A percentile compares a stretch with the other conserved stretches of the same genome.
phyloP scores from a whole-genome alignment of 78 protist species.

The Goniomonas avonlea region DNA sequence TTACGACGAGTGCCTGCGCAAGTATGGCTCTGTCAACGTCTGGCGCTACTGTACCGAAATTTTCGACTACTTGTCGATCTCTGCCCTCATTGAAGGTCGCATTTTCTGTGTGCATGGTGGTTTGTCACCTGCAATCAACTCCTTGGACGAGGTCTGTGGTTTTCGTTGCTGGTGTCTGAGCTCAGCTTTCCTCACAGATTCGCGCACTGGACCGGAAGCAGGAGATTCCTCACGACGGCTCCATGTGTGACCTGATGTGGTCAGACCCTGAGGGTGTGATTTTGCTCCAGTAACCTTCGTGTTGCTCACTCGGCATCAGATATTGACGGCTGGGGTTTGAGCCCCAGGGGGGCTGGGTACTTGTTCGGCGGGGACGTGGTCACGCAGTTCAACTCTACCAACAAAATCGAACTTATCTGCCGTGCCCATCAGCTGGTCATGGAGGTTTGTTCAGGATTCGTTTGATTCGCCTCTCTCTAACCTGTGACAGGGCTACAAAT shows the following conservation, averaged over 20 bases:
- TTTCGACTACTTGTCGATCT: too few species aligned
- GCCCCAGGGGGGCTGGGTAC: constrained; percentile 98
- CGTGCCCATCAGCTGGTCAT: too few species aligned
- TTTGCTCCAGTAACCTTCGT: too few species aligned
- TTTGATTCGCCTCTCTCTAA: too few species aligned
- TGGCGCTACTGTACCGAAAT: too few species aligned
- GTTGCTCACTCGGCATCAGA: too few species aligned
- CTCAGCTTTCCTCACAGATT: too few species aligned
- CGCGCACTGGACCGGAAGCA: constrained; percentile 89
- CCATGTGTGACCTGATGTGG: constrained; percentile 99
- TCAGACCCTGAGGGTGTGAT: constrained; percentile 95
- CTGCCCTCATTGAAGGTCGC: constrained; percentile 85
- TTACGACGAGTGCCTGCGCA: constrained; percentile 98
- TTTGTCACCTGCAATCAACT: constrained; percentile 85
- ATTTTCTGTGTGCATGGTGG: constrained; percentile 98
- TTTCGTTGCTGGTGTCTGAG: too few species aligned
- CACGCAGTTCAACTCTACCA: constrained; percentile 75
- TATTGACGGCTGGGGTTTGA: constrained; percentile 88
- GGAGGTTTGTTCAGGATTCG: too few species aligned
- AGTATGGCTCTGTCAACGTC: constrained; percentile 86
- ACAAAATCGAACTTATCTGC: constrained; percentile 79
- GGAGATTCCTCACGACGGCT: constrained; percentile 98
- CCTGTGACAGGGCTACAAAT: constrained; percentile 96
- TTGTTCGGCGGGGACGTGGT: constrained; percentile 95
- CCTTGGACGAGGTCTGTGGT: too few species aligned